Evolutionary conservation across 768 basidiomycete genomes (phyloP).

Genomic region (Russula sp.): DNA sequence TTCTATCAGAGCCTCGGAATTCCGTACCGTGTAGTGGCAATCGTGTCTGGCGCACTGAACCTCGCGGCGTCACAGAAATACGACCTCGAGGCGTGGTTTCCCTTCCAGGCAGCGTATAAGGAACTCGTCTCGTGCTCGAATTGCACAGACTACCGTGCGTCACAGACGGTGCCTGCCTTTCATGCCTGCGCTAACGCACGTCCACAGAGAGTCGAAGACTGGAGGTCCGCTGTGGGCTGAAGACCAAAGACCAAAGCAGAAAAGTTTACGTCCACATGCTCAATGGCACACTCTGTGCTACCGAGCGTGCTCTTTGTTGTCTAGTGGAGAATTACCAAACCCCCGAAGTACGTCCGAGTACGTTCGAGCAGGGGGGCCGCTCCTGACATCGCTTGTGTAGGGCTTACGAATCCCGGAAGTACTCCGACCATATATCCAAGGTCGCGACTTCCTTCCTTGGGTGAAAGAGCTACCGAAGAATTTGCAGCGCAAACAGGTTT

Average conservation of each 20-base stretch:
- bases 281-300: constrained; percentile 96
- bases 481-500: constrained; percentile 64
- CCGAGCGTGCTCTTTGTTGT: constrained; percentile 94
- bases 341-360: constrained; percentile 58
- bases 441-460: constrained; percentile 82
- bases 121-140: constrained; percentile 97
- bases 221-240: constrained; percentile 90
- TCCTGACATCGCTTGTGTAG: constrained; percentile 34
- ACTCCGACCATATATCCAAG: constrained; percentile 92
- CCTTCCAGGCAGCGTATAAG: constrained; percentile 93
- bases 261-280: constrained; percentile 99
- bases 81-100: constrained; percentile 99
- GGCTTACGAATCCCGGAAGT: constrained; percentile 87
- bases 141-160: constrained; percentile 98
- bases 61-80: constrained; percentile 96
- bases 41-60: constrained; percentile 95
- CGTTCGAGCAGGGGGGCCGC: not conserved
- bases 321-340: constrained; percentile 99
- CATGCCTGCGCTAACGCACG: not conserved
- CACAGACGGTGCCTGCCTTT: not conserved
- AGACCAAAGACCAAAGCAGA: constrained; percentile 80
- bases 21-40: constrained; percentile 87
- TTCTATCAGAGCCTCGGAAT: constrained; percentile 95
- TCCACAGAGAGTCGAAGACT: constrained; percentile 78
- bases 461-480: constrained; percentile 75